Conservation (phyloP, 192 early-diverging fungal species). For the Nowakowskiella sp. region DNA sequence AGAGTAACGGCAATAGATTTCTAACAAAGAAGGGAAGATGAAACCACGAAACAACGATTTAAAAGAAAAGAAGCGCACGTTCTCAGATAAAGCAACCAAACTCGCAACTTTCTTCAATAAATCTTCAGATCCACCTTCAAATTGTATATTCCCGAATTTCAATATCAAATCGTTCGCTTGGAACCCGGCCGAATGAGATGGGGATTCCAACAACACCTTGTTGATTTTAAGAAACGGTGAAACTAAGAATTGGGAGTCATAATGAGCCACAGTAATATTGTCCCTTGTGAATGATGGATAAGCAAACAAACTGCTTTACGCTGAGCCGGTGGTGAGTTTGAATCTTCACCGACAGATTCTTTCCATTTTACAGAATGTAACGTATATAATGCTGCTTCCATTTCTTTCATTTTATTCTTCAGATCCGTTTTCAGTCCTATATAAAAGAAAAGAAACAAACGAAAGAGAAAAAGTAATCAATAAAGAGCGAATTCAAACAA, state of each 20-base stretch:
- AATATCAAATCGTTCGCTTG: conserved; percentile 21
- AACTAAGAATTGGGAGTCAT: no score
- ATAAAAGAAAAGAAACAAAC: background rate
- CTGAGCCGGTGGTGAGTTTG: conserved; percentile 5
- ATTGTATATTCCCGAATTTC: conserved; percentile 11
- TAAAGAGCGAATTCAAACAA: background rate
- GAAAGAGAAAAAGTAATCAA: conserved; percentile 1
- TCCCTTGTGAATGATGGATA: conserved; percentile 6
- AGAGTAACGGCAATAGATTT: conserved; percentile 22
- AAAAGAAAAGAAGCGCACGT: conserved; percentile 7
- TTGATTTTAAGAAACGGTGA: conserved; percentile 18
- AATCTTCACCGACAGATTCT: background rate
- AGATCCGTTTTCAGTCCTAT: conserved; percentile 47
- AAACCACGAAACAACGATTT: background rate
- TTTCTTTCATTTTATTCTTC: conserved; percentile 41
- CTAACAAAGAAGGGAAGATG: conserved; percentile 1
- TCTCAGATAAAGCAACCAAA: conserved; percentile 14
- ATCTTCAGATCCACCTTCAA: conserved; percentile 1
- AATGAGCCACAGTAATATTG: background rate
- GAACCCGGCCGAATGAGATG: conserved; percentile 20
- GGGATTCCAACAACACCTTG: conserved; percentile 26
- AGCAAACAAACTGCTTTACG: conserved; percentile 8
- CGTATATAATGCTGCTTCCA: conserved; percentile 40
- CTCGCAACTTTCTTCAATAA: conserved; percentile 3
- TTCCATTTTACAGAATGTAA: conserved; percentile 25